Conservation (phyloP, 257 asterid species). For the Primulina huaijiensis region DNA sequence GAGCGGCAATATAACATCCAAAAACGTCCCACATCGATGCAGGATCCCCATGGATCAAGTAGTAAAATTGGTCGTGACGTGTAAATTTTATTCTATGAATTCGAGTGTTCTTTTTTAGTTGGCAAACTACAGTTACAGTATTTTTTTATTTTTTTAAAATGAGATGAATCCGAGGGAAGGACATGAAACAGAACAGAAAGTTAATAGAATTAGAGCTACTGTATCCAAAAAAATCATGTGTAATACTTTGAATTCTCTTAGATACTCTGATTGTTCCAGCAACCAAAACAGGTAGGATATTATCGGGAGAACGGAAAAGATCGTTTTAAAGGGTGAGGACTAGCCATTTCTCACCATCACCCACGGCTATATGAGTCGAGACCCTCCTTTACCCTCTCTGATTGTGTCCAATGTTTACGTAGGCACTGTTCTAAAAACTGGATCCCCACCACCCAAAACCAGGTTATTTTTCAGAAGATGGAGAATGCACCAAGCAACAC, state of each 20-base stretch:
- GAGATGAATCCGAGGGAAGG: constrained; percentile 15
- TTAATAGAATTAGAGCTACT: not conserved
- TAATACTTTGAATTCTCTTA: not conserved
- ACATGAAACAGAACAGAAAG: constrained; percentile 11
- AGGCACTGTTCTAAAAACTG: no score
- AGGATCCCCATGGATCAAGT: not conserved
- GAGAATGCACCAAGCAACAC: no score
- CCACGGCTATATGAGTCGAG: no score
- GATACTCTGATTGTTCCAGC: not conserved
- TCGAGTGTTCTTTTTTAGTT: not conserved
- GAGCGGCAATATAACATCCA: constrained; percentile 40
- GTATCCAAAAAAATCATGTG: not conserved
- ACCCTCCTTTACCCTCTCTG: no score
- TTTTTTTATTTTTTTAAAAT: no score
- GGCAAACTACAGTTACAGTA: not conserved
- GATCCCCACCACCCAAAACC: no score
- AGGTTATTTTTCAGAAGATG: no score
- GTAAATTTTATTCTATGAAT: constrained; percentile 1
- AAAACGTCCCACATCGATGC: not conserved
- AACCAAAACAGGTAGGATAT: no score
- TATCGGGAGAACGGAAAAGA: no score
- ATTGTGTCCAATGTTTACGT: no score
- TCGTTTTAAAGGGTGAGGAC: no score
- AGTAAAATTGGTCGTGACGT: constrained; percentile 7
- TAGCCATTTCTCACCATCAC: no score